Evolutionary conservation across 1,139 yeast genomes (phyloP).

Genomic region (Taphrina confusa): DNA sequence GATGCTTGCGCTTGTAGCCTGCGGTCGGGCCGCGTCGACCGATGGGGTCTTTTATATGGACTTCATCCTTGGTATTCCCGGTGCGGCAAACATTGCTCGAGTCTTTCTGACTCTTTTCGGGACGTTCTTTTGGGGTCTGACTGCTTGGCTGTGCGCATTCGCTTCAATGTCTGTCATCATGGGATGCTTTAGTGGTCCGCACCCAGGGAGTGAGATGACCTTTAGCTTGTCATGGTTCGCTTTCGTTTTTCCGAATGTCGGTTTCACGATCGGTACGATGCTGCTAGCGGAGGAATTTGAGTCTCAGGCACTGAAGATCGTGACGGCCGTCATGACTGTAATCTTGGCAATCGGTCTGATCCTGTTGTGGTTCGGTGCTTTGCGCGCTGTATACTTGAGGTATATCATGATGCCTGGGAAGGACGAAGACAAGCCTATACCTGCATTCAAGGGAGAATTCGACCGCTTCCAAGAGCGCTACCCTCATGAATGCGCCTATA

Average conservation of each 20-base stretch:
- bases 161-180: conserved; percentile 1
- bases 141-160: conserved; percentile 25
- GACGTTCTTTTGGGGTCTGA: conserved; percentile 30
- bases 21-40: conserved; percentile 25
- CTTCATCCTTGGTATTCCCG: conserved; percentile 2
- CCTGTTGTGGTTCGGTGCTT: conserved; percentile 12
- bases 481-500: background rate
- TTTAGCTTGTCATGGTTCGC: conserved; percentile 31
- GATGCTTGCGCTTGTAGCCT: conserved; percentile 24
- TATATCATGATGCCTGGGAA: conserved; percentile 32
- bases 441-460: conserved; percentile 5
- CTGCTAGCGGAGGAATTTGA: conserved; percentile 25
- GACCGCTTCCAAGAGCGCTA: conserved; percentile 9
- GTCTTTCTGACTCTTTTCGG: conserved; percentile 18
- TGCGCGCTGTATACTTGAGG: conserved; percentile 17
- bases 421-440: conserved; percentile 29
- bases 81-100: conserved; percentile 1
- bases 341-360: conserved; percentile 6
- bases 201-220: conserved; percentile 15
- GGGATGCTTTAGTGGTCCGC: conserved; percentile 18
- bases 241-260: conserved; percentile 30
- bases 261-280: conserved; percentile 27
- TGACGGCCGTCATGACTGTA: conserved; percentile 27
- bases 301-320: conserved; percentile 20
- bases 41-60: conserved; percentile 8